A percentile compares a stretch with the other conserved stretches of the same genome.
Conservation (phyloP, 1,139 yeast species). For the Pneumocystis wakefieldiae region DNA sequence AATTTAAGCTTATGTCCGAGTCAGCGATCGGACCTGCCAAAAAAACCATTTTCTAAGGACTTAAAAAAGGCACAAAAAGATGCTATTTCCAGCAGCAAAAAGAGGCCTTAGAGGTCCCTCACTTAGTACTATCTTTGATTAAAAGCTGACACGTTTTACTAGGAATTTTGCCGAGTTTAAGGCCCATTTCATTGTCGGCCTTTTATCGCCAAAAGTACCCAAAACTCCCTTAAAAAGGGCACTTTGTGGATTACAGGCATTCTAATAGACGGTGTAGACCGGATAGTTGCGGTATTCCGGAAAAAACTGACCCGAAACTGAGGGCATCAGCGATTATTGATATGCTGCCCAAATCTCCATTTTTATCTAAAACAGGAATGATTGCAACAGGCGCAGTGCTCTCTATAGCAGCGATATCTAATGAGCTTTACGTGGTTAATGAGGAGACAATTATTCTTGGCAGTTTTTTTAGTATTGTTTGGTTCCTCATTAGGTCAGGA, state of each 20-base stretch:
- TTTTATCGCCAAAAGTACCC: not conserved
- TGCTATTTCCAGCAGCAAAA: not conserved
- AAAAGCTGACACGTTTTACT: not conserved
- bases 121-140: not conserved
- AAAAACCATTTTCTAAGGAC: no score
- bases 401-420: slow-evolving; percentile 81
- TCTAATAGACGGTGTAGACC: not conserved
- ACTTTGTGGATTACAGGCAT: not conserved
- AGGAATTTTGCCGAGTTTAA: not conserved
- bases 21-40: no score
- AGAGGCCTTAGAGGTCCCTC: not conserved
- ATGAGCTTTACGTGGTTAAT: slow-evolving; percentile 81
- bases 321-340: slow-evolving; percentile 83
- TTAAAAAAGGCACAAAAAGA: not conserved
- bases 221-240: not conserved
- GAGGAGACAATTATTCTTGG: slow-evolving; percentile 80
- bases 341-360: slow-evolving; percentile 83
- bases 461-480: slow-evolving; percentile 64
- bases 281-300: not conserved
- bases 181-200: not conserved
- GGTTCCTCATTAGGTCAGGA: slow-evolving; percentile 66
- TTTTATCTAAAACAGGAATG: slow-evolving; percentile 83
- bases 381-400: slow-evolving; percentile 93
- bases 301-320: slow-evolving; percentile 55
- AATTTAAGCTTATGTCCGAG: no score